Percentiles rank a stretch among this genome's conserved stretches.
phyloP scores from a whole-genome alignment of 2,329 filamentous ascomycete species.

The Hypocrella siamensis region DNA sequence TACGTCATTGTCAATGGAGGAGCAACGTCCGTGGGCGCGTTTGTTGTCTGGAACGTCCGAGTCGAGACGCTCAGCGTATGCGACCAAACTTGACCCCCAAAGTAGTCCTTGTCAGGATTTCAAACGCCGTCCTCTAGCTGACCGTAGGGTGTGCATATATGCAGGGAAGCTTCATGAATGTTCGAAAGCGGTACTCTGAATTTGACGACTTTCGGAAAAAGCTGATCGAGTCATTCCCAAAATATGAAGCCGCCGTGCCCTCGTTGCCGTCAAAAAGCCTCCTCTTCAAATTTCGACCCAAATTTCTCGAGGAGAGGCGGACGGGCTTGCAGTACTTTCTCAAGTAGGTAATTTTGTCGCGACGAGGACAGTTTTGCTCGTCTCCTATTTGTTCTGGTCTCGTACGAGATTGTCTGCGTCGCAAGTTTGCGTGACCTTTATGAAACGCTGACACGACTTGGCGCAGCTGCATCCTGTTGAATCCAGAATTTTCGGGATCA shows the following conservation, averaged over 20 bases:
- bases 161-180: conserved; percentile 44
- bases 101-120: not conserved
- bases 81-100: conserved; percentile 7
- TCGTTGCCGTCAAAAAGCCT: conserved; percentile 80
- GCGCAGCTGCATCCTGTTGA: conserved; percentile 8
- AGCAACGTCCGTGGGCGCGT: conserved; percentile 56
- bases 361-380: too few species aligned
- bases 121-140: too few species aligned
- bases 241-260: conserved; percentile 76
- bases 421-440: too few species aligned
- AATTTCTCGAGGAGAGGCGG: conserved; percentile 73
- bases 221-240: conserved; percentile 67
- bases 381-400: not conserved
- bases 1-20: conserved; percentile 41
- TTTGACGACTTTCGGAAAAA: conserved; percentile 69
- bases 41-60: conserved; percentile 85
- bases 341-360: conserved; percentile 55
- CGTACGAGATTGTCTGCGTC: not conserved
- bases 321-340: conserved; percentile 81
- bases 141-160: not conserved
- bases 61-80: conserved; percentile 73
- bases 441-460: conserved; percentile 5
- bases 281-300: conserved; percentile 69
- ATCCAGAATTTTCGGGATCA: conserved; percentile 9
- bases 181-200: conserved; percentile 73